Conservation (phyloP, 768 basidiomycete species). For the Naematelia encephala region DNA sequence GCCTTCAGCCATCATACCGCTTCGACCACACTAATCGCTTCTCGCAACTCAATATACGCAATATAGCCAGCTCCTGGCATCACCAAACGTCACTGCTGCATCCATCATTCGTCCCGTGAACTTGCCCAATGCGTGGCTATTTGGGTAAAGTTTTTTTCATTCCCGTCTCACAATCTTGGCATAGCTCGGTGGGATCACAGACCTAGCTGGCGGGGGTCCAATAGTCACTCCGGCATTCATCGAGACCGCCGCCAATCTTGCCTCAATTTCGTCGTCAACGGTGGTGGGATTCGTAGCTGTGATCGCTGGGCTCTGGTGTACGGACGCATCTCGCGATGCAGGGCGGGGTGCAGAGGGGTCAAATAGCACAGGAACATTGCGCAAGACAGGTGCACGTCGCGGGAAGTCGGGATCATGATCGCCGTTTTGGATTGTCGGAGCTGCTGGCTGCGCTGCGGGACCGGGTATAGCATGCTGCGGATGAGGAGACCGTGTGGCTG, state of each 20-base stretch:
- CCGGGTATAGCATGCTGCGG: neutral
- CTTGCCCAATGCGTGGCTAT: too few species aligned
- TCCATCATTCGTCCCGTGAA: too few species aligned
- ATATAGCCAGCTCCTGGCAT: too few species aligned
- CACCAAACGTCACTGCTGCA: too few species aligned
- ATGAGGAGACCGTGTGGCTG: conserved; percentile 3
- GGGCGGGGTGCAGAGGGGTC: conserved; percentile 27
- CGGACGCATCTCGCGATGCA: conserved; percentile 10
- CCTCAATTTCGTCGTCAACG: conserved; percentile 40
- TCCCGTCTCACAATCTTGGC: conserved; percentile 43
- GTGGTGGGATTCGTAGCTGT: conserved; percentile 9
- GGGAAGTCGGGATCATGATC: conserved; percentile 34
- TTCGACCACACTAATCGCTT: too few species aligned
- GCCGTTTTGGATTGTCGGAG: neutral
- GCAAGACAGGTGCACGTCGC: conserved; percentile 3
- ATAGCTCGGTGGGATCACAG: conserved; percentile 19
- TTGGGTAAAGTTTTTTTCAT: conserved; percentile 4
- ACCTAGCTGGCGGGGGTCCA: conserved; percentile 25
- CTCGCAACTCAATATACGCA: too few species aligned
- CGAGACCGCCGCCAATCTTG: conserved; percentile 37
- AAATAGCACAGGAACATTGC: conserved; percentile 20
- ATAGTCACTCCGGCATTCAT: conserved; percentile 34
- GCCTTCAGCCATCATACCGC: too few species aligned
- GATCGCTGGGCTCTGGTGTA: neutral
- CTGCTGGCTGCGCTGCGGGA: neutral